Base-by-base conservation (phyloP, 371 early-diverging fungal genomes). In the Mortierella sp. region DNA sequence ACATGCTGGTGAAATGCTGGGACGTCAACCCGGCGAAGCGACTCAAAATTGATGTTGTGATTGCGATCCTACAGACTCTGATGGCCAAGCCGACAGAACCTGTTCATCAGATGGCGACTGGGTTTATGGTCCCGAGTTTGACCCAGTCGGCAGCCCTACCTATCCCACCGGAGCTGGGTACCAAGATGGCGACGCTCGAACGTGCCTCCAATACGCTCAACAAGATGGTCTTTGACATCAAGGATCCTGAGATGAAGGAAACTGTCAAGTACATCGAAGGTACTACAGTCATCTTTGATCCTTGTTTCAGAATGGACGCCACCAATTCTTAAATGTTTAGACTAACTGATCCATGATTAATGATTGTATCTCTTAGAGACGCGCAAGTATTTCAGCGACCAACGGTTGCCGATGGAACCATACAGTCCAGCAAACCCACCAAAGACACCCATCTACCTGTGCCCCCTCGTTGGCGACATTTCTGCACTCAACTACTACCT, bases 361-460 rank as follows among this genome's bases (percentile, higher is more conserved):
- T n/a, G n/a, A n/a, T n/a, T n/a, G 50, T 43, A 47, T 22, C 61
- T 61, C 31, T 68, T 58, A 19, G 74, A 74, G 44, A 40, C 74
- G 16, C 74, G 67, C 47, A 66, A 67, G 40, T 74, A 61, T 41
- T 74, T 74, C 45, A 63, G 63, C 29, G 68, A 29, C 34, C 58
- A 70, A 31, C 58, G 58, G 29, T 43, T 24, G 61, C 70, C 44
- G 13, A 29, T 44, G 70, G 70, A 70, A 44, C 58, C 58, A 19
- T 58, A 58, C 34, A 58, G 58, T 14, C 31, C 55, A 6, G 58
- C 66, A 4, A 78, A 79, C 65, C 76, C 73, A 9, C 84, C 84
- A n/a, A 83, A 64, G 29, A 83, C 84, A 0, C 84, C 84, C 7
- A 79, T 83, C 19, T 83, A 75, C 58, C 79, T 83, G 1, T 83